phyloP scores from a whole-genome alignment of 257 asterid species.

The Oldenlandia corymbosa region DNA sequence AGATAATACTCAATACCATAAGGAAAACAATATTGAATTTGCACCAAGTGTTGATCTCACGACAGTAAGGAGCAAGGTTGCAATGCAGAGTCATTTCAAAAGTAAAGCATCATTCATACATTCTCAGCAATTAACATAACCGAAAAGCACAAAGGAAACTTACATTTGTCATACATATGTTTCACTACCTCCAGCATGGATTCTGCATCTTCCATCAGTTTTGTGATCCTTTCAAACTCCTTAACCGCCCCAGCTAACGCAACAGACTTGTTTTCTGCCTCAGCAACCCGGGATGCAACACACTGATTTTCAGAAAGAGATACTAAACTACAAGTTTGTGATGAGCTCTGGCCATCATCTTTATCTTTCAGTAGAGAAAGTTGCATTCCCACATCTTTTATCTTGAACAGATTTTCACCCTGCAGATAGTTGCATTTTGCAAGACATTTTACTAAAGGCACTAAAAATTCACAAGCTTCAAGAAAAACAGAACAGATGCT shows the following conservation, averaged over 20 bases:
- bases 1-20: neutral
- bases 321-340: conserved; percentile 11
- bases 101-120: no score
- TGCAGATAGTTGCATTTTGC: conserved; percentile 19
- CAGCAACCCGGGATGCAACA: conserved; percentile 32
- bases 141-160: no score
- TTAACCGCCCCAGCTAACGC: conserved; percentile 42
- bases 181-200: conserved; percentile 22
- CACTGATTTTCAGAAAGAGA: conserved; percentile 24
- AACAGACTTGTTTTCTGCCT: conserved; percentile 42
- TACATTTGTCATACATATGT: conserved; percentile 23
- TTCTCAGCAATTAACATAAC: no score
- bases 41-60: neutral
- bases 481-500: neutral
- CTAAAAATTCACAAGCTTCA: neutral
- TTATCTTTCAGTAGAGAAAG: conserved; percentile 31
- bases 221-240: conserved; percentile 41
- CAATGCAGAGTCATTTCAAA: no score
- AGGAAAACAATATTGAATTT: neutral
- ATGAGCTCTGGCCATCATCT: conserved; percentile 20
- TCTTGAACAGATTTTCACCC: conserved; percentile 37
- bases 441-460: neutral
- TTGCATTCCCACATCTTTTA: no score
- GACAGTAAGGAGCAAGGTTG: neutral
- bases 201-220: conserved; percentile 45